A percentile compares a stretch with the other conserved stretches of the same genome.
phyloP scores from a whole-genome alignment of 352 stramenopile species.

The Hyaloperonospora brassicae region DNA sequence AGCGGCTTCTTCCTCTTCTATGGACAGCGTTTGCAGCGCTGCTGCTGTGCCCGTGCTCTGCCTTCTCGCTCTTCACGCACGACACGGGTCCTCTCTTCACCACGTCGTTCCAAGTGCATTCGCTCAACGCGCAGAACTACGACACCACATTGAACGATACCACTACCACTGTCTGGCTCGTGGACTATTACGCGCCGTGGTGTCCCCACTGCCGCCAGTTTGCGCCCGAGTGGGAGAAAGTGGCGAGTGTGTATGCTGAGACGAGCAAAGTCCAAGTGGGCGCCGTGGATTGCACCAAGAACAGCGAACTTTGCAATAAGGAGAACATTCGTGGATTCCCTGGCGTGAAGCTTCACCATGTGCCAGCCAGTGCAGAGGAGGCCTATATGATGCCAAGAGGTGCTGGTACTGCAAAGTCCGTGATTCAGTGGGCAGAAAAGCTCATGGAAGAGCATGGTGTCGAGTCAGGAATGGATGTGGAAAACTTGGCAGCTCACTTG shows the following conservation, averaged over 20 bases:
- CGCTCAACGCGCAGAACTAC: slow-evolving; percentile 33
- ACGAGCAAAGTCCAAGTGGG: slow-evolving; percentile 53
- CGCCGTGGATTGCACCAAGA: slow-evolving; percentile 67
- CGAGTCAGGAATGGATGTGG: slow-evolving; percentile 38
- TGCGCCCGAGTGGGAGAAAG: slow-evolving; percentile 61
- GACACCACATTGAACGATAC: slow-evolving; percentile 41
- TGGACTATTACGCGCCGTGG: slow-evolving; percentile 85
- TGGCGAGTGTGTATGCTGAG: slow-evolving; percentile 60
- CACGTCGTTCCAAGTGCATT: slow-evolving; percentile 55
- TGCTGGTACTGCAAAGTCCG: slow-evolving; percentile 28
- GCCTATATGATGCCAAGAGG: slow-evolving; percentile 21
- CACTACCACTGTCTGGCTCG: slow-evolving; percentile 57
- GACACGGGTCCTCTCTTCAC: slow-evolving; percentile 57
- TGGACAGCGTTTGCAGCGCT: slow-evolving; percentile 9
- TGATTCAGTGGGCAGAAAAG: slow-evolving; percentile 64
- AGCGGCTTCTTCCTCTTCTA: background rate
- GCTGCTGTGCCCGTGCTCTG: slow-evolving; percentile 8
- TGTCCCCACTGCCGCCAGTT: slow-evolving; percentile 79
- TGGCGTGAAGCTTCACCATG: slow-evolving; percentile 67
- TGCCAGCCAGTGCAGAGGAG: slow-evolving; percentile 31
- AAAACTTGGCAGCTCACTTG: slow-evolving; percentile 43
- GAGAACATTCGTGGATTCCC: slow-evolving; percentile 65
- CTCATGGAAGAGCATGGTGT: slow-evolving; percentile 46
- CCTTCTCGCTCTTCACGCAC: slow-evolving; percentile 25
- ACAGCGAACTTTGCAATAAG: slow-evolving; percentile 50